These are phyloP conservation scores for Saccharum hybrid DNA, from an alignment of 202 grass and related monocot genomes.

Conservation along the genomic window DNA sequence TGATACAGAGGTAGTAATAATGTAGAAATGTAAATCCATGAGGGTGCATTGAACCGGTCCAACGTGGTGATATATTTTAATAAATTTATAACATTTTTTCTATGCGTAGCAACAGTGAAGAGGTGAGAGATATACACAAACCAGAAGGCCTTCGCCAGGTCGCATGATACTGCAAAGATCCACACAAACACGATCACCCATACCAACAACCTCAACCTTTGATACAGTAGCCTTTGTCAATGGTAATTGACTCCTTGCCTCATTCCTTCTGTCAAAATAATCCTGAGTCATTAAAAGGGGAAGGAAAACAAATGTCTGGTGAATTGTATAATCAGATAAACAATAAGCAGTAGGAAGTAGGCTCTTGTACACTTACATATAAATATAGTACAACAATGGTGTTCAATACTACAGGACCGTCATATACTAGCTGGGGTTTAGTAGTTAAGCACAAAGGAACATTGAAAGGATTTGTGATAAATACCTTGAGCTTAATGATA, in stretches of 20 bases:
- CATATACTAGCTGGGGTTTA: background rate
- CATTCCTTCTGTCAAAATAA: conserved; percentile 95
- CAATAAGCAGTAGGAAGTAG: conserved; percentile 4
- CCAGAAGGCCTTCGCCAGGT: conserved; percentile 94
- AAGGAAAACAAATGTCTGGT: conserved; percentile 34
- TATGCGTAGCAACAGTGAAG: conserved; percentile 15
- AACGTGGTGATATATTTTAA: background rate
- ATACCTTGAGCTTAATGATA: conserved; percentile 89
- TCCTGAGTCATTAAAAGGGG: conserved; percentile 66
- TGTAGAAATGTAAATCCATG: conserved; percentile 12
- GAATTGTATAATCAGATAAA: conserved; percentile 31
- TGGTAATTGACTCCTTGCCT: conserved; percentile 55
- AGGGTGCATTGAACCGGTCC: conserved; percentile 6
- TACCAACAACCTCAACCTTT: conserved; percentile 76
- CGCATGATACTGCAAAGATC: conserved; percentile 95
- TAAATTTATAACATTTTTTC: background rate
- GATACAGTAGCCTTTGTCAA: conserved; percentile 84
- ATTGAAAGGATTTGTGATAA: background rate
- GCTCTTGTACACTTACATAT: conserved; percentile 15
- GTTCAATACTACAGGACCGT: background rate
- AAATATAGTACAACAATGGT: background rate
- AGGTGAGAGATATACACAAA: conserved; percentile 60
- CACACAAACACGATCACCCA: conserved; percentile 96
- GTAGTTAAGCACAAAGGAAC: conserved; percentile 22
- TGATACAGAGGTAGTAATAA: background rate